phyloP scores from a whole-genome alignment of 148 eudicot species.

The Pouteria glomerata region DNA sequence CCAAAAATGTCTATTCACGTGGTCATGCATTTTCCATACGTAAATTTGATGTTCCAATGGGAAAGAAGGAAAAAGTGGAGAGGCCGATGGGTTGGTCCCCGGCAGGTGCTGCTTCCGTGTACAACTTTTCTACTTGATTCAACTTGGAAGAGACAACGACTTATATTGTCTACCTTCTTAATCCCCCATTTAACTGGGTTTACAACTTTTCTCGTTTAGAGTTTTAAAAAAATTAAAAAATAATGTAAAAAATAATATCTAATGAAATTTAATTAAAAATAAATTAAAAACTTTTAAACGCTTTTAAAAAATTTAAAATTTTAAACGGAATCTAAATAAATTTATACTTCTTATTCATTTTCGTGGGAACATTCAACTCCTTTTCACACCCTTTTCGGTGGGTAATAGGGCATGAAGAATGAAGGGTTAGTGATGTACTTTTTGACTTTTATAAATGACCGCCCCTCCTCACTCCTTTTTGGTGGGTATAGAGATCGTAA shows the following conservation, averaged over 20 bases:
- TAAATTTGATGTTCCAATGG: background rate
- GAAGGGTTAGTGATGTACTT: background rate
- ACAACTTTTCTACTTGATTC: background rate
- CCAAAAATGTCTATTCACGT: background rate
- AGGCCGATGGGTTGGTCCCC: background rate
- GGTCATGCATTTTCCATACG: background rate
- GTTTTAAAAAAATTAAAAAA: too few relatives aligned
- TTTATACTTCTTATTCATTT: background rate
- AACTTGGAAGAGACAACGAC: conserved; percentile 8
- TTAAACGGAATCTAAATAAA: too few relatives aligned
- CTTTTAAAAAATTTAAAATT: background rate
- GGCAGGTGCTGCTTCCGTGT: conserved; percentile 2
- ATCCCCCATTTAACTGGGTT: background rate
- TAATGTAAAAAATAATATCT: too few relatives aligned
- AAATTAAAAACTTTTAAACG: background rate
- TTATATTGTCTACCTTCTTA: background rate
- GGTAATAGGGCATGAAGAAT: background rate
- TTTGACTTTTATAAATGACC: background rate
- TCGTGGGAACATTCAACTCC: background rate
- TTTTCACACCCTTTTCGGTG: background rate
- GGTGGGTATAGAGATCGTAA: too few relatives aligned
- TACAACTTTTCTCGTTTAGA: too few relatives aligned
- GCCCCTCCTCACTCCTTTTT: too few relatives aligned
- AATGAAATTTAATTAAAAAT: too few relatives aligned
- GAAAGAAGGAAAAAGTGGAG: background rate